Evolutionary conservation across 2,329 filamentous ascomycete genomes (phyloP), one percentile per base, ranked within the genome.

Genomic region (Fusarium tjaetaba): DNA sequence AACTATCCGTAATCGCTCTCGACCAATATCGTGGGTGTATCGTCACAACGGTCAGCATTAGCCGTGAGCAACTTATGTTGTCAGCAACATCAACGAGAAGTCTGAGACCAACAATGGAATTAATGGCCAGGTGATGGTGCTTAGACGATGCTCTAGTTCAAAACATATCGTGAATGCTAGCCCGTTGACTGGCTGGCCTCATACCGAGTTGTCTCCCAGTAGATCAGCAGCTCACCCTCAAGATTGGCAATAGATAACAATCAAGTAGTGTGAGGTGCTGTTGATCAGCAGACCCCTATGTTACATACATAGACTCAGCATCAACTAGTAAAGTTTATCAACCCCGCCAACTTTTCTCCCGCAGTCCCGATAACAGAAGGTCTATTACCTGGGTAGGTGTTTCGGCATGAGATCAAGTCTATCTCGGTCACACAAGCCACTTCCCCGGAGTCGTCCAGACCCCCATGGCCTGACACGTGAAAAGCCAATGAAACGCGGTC

Each of bases 211-310:
- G 32, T 26, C 43, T 53, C n/a, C 34, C 22, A 48, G 13, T 14
- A 55, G 63, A 64, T 74, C 71, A 74, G 71, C 71, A 72, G 71
- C 63, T 72, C 57, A 66, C 48, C 49, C 57, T 26, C 15, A 58
- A 43, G 32, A n/a, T 32, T 53, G 56, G 45, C 15, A 24, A 32
- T 28, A 32, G 51, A 51, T 43, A 51, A 43, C 24, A 61, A 36
- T 22, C 51, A 28, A 36, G n/a, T 39, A 38, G 63, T 51, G 28
- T 28, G 28, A 28, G 28, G 56, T 56, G 43, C 46, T 60, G 22
- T 49, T 62, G 57, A 69, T 72, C 68, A 70, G 64, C 71, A 70
- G 72, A 61, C 68, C 49, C 68, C 57, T 59, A 36, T 68, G 30
- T 57, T 51, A 41, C 38, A 22, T 39, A 53, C 38, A 41, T 41